Percentiles rank a stretch among this genome's conserved stretches.
Evolutionary conservation across 257 asterid species (phyloP).

Genomic region (Solanum chmielewskii): DNA sequence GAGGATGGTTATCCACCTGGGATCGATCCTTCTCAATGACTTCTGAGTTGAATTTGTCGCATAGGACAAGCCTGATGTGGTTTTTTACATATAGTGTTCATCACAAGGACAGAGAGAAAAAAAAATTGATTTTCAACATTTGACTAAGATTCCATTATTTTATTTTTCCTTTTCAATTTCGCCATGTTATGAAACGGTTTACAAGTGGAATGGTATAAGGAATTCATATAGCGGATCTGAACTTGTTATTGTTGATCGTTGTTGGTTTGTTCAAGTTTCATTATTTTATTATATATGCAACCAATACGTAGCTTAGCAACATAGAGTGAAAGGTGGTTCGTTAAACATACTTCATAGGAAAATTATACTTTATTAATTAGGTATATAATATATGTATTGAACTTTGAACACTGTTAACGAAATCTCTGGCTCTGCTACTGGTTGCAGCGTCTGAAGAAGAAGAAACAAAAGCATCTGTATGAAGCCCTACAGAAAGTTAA

Average conservation of each 20-base stretch:
- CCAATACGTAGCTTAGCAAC: background rate
- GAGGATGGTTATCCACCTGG: too few relatives aligned
- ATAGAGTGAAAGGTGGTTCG: background rate
- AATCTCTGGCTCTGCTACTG: background rate
- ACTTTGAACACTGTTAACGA: background rate
- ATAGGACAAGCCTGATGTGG: too few relatives aligned
- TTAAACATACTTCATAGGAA: background rate
- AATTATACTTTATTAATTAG: background rate
- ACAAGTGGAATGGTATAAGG: background rate
- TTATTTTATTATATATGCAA: background rate
- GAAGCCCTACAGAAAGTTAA: slow-evolving; percentile 39
- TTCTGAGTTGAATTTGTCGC: too few relatives aligned
- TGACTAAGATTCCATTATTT: background rate
- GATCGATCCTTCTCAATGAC: too few relatives aligned
- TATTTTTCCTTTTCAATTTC: background rate
- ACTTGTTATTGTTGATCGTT: background rate
- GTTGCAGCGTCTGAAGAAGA: slow-evolving; percentile 32
- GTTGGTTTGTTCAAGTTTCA: background rate
- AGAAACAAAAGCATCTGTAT: slow-evolving; percentile 27
- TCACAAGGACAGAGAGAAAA: too few relatives aligned
- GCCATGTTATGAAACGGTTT: background rate
- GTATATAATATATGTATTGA: background rate
- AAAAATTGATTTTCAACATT: background rate
- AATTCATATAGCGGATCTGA: background rate
- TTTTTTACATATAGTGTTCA: too few relatives aligned